Evolutionary conservation across 2,329 filamentous ascomycete species (phyloP).

Genomic region (Diaporthe eres): DNA sequence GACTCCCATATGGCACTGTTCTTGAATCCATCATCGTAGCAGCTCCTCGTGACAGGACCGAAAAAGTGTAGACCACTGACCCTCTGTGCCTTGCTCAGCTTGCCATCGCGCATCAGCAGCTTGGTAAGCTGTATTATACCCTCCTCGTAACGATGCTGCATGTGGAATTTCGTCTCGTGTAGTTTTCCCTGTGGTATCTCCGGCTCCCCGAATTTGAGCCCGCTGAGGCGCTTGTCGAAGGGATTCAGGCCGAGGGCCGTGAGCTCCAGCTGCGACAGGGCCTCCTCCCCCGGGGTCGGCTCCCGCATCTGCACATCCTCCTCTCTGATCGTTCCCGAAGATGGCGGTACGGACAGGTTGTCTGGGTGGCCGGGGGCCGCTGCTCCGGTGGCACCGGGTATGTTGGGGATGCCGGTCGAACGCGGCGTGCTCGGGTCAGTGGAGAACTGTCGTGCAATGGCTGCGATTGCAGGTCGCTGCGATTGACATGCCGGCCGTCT

Average conservation of each 20-base stretch:
- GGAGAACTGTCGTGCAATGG: conserved; percentile 47
- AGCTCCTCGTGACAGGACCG: conserved; percentile 16
- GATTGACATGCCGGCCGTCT: conserved; percentile 48
- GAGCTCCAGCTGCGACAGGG: conserved; percentile 54
- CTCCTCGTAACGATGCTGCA: conserved; percentile 88
- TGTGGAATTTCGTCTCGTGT: conserved; percentile 63
- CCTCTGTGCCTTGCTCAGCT: conserved; percentile 89
- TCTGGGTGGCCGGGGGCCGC: background rate
- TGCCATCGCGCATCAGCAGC: conserved; percentile 91
- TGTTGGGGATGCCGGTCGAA: conserved; percentile 33
- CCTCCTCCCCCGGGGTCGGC: conserved; percentile 54
- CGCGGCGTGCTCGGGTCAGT: conserved; percentile 44
- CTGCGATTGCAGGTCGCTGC: conserved; percentile 46
- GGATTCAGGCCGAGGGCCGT: conserved; percentile 52
- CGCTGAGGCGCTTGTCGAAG: conserved; percentile 55
- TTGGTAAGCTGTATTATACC: conserved; percentile 90
- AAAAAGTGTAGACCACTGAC: conserved; percentile 63
- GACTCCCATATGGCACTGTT: background rate
- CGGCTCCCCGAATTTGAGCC: conserved; percentile 86
- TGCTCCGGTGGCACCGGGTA: background rate
- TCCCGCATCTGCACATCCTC: conserved; percentile 56
- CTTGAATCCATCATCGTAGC: background rate
- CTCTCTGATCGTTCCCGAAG: background rate
- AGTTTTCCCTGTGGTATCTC: conserved; percentile 70
- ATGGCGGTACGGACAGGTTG: too few relatives aligned